phyloP scores from a whole-genome alignment of 495 filamentous ascomycete species.

The Clohesyomyces aquaticus region DNA sequence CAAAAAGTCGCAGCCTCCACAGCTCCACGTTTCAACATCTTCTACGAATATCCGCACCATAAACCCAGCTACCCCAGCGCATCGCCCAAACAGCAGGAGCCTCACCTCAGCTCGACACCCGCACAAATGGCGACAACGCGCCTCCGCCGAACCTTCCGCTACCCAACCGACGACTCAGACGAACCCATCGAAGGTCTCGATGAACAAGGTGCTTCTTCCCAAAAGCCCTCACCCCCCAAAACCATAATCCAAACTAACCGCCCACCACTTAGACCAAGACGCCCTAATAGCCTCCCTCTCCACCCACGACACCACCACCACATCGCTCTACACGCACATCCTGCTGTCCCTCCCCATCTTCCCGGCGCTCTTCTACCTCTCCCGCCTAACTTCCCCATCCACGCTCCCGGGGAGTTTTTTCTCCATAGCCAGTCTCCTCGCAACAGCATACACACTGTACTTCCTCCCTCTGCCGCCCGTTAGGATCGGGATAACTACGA shows the following conservation, averaged over 20 bases:
- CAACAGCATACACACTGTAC: constrained; percentile 36
- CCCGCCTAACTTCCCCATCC: constrained; percentile 1
- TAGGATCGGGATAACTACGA: background rate
- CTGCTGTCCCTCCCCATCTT: constrained; percentile 33
- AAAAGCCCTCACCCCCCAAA: background rate
- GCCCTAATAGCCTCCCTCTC: constrained; percentile 25
- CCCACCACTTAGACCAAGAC: constrained; percentile 33
- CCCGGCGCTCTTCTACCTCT: constrained; percentile 30
- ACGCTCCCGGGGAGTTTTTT: constrained; percentile 1
- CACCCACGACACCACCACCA: constrained; percentile 29
- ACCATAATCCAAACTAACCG: background rate
- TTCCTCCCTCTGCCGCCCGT: constrained; percentile 35
- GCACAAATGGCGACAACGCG: constrained; percentile 38
- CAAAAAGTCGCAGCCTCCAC: background rate
- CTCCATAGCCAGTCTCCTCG: constrained; percentile 23
- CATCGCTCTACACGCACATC: constrained; percentile 34
- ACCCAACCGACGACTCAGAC: constrained; percentile 41
- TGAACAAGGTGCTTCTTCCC: constrained; percentile 41
- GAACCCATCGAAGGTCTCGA: constrained; percentile 47
- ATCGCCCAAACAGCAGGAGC: too few species aligned
- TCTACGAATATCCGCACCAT: too few species aligned
- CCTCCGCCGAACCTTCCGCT: constrained; percentile 45
- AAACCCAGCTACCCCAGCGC: too few species aligned
- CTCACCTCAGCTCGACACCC: too few species aligned
- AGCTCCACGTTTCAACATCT: background rate